A percentile compares a stretch with the other conserved stretches of the same genome.
These are phyloP conservation scores for Termitomyces sp. DNA, from an alignment of 768 basidiomycete species.

Conservation along the genomic window DNA sequence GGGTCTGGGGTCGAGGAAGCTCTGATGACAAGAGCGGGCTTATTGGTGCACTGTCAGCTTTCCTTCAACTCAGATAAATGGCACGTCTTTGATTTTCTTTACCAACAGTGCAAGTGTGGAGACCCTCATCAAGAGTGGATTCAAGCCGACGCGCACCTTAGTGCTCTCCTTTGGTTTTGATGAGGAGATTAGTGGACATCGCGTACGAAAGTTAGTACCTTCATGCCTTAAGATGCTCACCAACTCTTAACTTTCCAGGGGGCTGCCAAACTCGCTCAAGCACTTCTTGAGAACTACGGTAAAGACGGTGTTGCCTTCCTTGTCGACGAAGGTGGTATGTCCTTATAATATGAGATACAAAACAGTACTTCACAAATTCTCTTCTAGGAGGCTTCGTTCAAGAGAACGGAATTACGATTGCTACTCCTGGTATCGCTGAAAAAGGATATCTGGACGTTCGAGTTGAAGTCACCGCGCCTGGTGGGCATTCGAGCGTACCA, in stretches of 20 bases:
- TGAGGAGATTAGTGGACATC: conserved; percentile 57
- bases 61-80: not conserved
- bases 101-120: conserved; percentile 48
- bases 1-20: conserved; percentile 74
- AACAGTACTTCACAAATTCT: not conserved
- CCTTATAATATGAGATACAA: not conserved
- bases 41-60: conserved; percentile 40
- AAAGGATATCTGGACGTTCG: conserved; percentile 65
- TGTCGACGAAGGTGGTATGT: conserved; percentile 82
- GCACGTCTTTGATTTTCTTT: not conserved
- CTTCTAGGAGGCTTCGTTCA: conserved; percentile 41
- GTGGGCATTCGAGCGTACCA: conserved; percentile 86
- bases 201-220: conserved; percentile 23
- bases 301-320: conserved; percentile 68
- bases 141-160: conserved; percentile 57
- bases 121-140: conserved; percentile 55
- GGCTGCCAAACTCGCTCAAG: conserved; percentile 39
- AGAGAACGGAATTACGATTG: conserved; percentile 48
- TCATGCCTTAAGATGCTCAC: not conserved
- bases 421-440: conserved; percentile 62
- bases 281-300: conserved; percentile 60
- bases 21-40: conserved; percentile 75
- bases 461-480: conserved; percentile 62
- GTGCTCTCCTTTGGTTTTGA: conserved; percentile 72
- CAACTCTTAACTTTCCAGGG: conserved; percentile 34